phyloP scores from a whole-genome alignment of 2,329 filamentous ascomycete genomes.

The Periconia digitata region DNA sequence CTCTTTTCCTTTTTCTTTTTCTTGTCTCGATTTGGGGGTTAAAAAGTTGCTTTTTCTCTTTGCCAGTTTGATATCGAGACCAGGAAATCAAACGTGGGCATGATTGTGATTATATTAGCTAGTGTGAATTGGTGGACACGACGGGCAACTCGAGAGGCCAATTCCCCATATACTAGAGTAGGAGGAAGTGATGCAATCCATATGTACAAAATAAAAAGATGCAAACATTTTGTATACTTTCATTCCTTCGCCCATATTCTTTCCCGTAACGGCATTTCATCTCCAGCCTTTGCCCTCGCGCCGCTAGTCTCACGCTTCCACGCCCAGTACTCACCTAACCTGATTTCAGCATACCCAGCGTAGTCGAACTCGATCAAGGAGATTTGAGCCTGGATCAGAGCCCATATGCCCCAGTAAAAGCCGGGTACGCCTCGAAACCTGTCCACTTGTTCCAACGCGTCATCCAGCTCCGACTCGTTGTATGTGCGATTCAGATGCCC shows the following conservation, averaged over 20 bases:
- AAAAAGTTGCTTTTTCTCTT: too few species aligned
- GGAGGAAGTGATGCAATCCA: background rate
- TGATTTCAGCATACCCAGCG: constrained; percentile 80
- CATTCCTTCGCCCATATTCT: constrained; percentile 71
- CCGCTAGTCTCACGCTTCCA: constrained; percentile 79
- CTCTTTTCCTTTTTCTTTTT: too few species aligned
- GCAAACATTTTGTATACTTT: constrained; percentile 10
- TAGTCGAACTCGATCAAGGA: constrained; percentile 98
- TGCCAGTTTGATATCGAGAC: too few species aligned
- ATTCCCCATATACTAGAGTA: too few species aligned
- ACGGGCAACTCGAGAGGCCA: too few species aligned
- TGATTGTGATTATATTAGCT: too few species aligned
- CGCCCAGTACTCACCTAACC: constrained; percentile 88
- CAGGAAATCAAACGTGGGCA: too few species aligned
- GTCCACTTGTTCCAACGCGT: constrained; percentile 80
- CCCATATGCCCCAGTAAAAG: constrained; percentile 92
- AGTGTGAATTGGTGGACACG: too few species aligned
- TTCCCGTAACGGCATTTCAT: constrained; percentile 73
- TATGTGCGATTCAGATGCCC: constrained; percentile 40
- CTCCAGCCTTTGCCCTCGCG: constrained; percentile 54
- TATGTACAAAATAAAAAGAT: background rate
- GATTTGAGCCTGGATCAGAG: constrained; percentile 89
- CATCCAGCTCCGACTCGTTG: constrained; percentile 63
- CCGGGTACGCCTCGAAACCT: constrained; percentile 85
- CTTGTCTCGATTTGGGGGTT: too few species aligned